These are phyloP conservation scores for Colletotrichum noveboracense DNA, from an alignment of 2,329 filamentous ascomycete species.

Conservation along the genomic window DNA sequence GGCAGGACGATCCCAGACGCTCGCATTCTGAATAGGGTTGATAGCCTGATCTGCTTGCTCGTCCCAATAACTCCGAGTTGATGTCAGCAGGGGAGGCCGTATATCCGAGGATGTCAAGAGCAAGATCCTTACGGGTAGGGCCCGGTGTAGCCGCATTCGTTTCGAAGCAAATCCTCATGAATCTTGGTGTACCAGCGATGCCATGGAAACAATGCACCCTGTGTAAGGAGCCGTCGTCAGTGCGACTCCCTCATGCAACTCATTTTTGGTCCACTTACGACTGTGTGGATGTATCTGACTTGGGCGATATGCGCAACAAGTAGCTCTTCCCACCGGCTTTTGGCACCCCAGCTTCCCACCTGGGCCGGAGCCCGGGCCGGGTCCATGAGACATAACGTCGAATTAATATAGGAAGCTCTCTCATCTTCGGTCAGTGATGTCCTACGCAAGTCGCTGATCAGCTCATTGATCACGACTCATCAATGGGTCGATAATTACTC, in stretches of 20 bases:
- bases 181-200: slow-evolving; percentile 36
- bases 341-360: not conserved
- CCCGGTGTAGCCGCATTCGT: slow-evolving; percentile 35
- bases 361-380: not conserved
- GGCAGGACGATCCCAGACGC: not conserved
- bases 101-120: slow-evolving; percentile 7
- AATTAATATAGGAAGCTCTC: not conserved
- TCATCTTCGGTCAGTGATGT: not conserved
- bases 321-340: not conserved
- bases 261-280: not conserved
- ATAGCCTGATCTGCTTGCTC: not conserved
- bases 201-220: slow-evolving; percentile 23
- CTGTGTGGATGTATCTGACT: not conserved
- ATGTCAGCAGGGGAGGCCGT: not conserved
- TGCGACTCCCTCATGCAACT: not conserved
- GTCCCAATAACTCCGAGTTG: not conserved
- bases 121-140: slow-evolving; percentile 34
- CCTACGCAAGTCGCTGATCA: not conserved
- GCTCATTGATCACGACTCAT: not conserved
- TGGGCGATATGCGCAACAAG: not conserved
- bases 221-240: not conserved
- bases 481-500: not conserved
- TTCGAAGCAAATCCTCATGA: slow-evolving; percentile 34
- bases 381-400: not conserved
- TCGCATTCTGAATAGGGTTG: not conserved